Evolutionary conservation across 2,329 filamentous ascomycete species (phyloP).

Genomic region (Keithomyces neogunnii): DNA sequence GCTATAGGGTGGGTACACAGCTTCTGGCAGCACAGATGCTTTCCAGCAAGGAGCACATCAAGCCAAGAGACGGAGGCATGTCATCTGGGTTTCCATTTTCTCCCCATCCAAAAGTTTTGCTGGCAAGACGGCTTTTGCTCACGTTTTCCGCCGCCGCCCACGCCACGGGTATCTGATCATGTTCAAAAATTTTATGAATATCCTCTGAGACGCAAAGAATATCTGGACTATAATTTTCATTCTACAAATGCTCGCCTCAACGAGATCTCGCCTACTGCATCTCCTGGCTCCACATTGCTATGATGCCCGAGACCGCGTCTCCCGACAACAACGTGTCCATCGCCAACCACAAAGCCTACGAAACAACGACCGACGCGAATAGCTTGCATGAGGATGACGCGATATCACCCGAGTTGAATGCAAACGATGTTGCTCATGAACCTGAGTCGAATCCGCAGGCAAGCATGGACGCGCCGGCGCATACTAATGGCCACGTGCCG

Average conservation of each 20-base stretch:
- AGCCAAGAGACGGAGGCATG: constrained; percentile 4
- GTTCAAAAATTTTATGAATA: constrained; percentile 41
- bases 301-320: constrained; percentile 55
- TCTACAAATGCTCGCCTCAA: constrained; percentile 49
- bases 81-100: constrained; percentile 17
- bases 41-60: not conserved
- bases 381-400: constrained; percentile 11
- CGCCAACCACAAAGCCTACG: constrained; percentile 18
- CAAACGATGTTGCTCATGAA: constrained; percentile 8
- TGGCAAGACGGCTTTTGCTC: constrained; percentile 34
- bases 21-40: too few species aligned
- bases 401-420: constrained; percentile 10
- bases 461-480: constrained; percentile 13
- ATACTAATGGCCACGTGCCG: constrained; percentile 22
- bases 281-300: constrained; percentile 34
- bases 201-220: constrained; percentile 36
- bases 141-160: constrained; percentile 35
- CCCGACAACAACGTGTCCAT: constrained; percentile 31
- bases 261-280: constrained; percentile 42
- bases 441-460: constrained; percentile 11
- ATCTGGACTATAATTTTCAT: constrained; percentile 47
- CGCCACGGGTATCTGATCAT: constrained; percentile 44
- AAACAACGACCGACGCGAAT: constrained; percentile 16
- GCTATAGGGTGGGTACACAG: not conserved
- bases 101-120: constrained; percentile 40